Conservation (phyloP, 2,329 filamentous ascomycete species). For the Venturia carpophila region DNA sequence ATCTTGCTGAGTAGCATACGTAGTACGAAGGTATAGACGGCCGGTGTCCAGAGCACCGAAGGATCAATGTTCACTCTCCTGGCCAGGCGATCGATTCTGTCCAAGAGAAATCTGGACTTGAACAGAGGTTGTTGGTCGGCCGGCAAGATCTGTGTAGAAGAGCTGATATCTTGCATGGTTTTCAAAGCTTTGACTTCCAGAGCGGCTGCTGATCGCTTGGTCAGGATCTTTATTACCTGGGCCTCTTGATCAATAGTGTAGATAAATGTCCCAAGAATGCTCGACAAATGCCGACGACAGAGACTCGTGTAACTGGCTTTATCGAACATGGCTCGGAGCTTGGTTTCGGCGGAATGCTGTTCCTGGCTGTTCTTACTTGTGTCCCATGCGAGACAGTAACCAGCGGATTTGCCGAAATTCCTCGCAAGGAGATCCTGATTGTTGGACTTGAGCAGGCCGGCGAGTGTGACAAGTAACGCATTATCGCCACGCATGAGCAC, state of each 20-base stretch:
- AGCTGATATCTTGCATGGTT: slow-evolving; percentile 60
- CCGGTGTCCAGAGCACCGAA: slow-evolving; percentile 63
- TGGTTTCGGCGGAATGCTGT: slow-evolving; percentile 44
- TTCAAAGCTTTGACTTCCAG: slow-evolving; percentile 35
- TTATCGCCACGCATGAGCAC: slow-evolving; percentile 74
- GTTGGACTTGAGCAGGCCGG: slow-evolving; percentile 47
- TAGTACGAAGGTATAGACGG: slow-evolving; percentile 64
- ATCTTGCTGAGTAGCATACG: slow-evolving; percentile 74
- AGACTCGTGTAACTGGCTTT: slow-evolving; percentile 54
- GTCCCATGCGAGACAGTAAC: slow-evolving; percentile 72
- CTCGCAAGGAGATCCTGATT: slow-evolving; percentile 52
- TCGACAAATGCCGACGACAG: slow-evolving; percentile 62
- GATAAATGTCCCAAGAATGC: slow-evolving; percentile 70
- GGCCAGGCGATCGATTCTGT: slow-evolving; percentile 67
- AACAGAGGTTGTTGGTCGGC: slow-evolving; percentile 83
- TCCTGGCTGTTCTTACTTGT: slow-evolving; percentile 4
- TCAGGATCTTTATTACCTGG: neutral
- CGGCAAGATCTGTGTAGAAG: slow-evolving; percentile 59
- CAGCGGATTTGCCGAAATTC: slow-evolving; percentile 70
- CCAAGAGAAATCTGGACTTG: slow-evolving; percentile 64
- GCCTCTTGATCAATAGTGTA: slow-evolving; percentile 41
- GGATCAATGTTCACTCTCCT: slow-evolving; percentile 59
- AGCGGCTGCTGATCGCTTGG: neutral
- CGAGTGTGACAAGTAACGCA: slow-evolving; percentile 53
- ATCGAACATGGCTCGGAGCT: slow-evolving; percentile 62